A percentile compares a stretch with the other conserved stretches of the same genome.
These are phyloP conservation scores for Beauveria pseudobassiana DNA, from an alignment of 2,329 filamentous ascomycete species.

Conservation along the genomic window DNA sequence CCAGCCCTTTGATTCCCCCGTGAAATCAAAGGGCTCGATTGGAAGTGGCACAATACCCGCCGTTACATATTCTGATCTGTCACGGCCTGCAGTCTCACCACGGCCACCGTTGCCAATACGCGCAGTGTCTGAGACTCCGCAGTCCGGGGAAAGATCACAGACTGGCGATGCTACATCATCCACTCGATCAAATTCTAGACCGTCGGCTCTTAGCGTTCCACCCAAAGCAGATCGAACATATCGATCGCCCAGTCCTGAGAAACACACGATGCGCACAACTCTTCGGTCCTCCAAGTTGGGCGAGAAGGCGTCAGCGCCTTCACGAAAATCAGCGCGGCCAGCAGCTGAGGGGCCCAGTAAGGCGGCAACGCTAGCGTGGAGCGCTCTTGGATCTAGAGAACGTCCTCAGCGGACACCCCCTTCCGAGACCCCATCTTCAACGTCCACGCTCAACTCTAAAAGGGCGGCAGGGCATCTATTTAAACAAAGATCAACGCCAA, in stretches of 20 bases:
- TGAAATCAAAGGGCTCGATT: conserved; percentile 52
- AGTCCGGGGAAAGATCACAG: conserved; percentile 26
- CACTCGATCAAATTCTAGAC: conserved; percentile 13
- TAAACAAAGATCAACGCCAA: conserved; percentile 24
- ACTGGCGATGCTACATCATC: conserved; percentile 8
- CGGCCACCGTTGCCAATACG: conserved; percentile 49
- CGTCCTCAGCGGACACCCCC: conserved; percentile 21
- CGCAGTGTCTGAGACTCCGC: conserved; percentile 43
- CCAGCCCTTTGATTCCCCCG: conserved; percentile 17
- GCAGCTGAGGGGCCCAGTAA: conserved; percentile 50
- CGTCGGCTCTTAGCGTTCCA: conserved; percentile 26
- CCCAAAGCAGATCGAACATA: conserved; percentile 30
- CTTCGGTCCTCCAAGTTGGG: conserved; percentile 41
- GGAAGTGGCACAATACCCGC: conserved; percentile 77
- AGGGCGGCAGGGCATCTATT: conserved; percentile 25
- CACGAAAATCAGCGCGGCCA: conserved; percentile 34
- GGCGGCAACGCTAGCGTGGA: conserved; percentile 59
- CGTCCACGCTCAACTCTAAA: conserved; percentile 17
- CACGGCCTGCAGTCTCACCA: conserved; percentile 54
- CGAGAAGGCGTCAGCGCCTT: conserved; percentile 34
- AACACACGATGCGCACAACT: conserved; percentile 55
- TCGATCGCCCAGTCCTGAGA: conserved; percentile 51
- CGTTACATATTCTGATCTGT: conserved; percentile 71
- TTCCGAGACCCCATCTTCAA: conserved; percentile 18
- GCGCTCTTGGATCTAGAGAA: conserved; percentile 34